These are phyloP conservation scores for Aphanomyces cochlioides DNA, from an alignment of 352 stramenopile species.

Conservation along the genomic window DNA sequence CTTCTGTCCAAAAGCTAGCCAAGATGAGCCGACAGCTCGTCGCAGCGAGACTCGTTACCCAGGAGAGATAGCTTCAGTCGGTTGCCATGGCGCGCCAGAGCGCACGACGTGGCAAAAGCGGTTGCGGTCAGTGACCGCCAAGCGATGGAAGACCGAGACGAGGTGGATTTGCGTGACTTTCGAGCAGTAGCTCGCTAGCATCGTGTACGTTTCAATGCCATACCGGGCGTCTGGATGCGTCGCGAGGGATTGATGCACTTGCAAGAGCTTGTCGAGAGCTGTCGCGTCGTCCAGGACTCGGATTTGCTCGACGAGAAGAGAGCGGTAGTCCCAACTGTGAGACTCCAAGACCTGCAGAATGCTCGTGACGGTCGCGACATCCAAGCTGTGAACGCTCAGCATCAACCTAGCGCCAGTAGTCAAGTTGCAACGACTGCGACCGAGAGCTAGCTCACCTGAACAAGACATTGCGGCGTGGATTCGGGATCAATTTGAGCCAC, in stretches of 20 bases:
- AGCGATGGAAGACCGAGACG: neutral
- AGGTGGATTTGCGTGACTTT: constrained; percentile 17
- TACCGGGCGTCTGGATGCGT: neutral
- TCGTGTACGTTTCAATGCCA: constrained; percentile 9
- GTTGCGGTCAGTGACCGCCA: neutral
- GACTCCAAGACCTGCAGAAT: constrained; percentile 13
- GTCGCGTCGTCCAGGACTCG: constrained; percentile 21
- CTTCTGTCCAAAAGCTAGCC: constrained; percentile 18
- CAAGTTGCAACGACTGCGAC: neutral
- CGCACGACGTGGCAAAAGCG: neutral
- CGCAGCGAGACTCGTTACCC: neutral
- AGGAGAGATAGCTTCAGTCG: constrained; percentile 1
- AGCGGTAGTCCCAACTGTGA: constrained; percentile 22
- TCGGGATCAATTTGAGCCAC: neutral
- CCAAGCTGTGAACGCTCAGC: constrained; percentile 10
- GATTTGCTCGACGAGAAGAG: constrained; percentile 29
- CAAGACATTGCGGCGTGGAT: constrained; percentile 20
- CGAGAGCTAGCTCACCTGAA: neutral
- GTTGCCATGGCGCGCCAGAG: neutral
- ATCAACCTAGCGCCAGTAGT: neutral
- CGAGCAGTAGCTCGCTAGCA: constrained; percentile 25
- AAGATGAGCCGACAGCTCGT: neutral
- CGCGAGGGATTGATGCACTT: constrained; percentile 9
- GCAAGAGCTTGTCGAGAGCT: neutral
- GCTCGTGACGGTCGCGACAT: neutral